These are phyloP conservation scores for Saccharomycopsis selenospora DNA, from an alignment of 805 yeast genomes.

Conservation along the genomic window DNA sequence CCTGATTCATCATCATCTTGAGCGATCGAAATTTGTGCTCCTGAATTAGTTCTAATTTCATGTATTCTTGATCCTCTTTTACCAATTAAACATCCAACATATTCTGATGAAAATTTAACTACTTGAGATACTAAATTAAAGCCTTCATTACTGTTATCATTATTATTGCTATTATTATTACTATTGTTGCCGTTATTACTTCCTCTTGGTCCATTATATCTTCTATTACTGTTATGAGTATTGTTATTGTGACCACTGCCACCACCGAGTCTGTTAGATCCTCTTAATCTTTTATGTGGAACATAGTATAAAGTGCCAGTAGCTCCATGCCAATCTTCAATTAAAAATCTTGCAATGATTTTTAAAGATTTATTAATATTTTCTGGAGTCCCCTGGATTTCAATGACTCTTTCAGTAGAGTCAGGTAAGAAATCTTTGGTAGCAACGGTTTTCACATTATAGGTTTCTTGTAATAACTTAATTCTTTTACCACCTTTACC, in stretches of 20 bases:
- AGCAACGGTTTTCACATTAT: conserved; percentile 74
- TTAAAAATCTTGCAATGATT: conserved; percentile 59
- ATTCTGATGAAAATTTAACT: conserved; percentile 63
- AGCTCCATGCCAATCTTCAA: conserved; percentile 66
- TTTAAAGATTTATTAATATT: conserved; percentile 50
- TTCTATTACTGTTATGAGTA: conserved; percentile 12
- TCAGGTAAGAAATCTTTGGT: conserved; percentile 76
- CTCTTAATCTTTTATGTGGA: conserved; percentile 32
- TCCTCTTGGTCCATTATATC: too few species aligned
- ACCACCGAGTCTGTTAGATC: conserved; percentile 12
- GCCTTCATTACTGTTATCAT: conserved; percentile 4
- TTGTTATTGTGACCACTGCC: conserved; percentile 4
- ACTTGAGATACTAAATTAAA: conserved; percentile 30
- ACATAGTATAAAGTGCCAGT: conserved; percentile 58
- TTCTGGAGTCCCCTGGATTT: conserved; percentile 72
- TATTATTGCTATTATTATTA: conserved; percentile 15
- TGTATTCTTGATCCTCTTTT: conserved; percentile 80
- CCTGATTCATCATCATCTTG: conserved; percentile 57
- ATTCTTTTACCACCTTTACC: conserved; percentile 79
- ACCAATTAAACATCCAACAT: conserved; percentile 88
- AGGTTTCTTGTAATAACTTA: conserved; percentile 65
- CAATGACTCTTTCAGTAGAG: conserved; percentile 80
- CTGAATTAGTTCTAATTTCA: conserved; percentile 71
- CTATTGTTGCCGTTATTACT: conserved; percentile 3
- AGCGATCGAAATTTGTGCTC: conserved; percentile 71